These are phyloP conservation scores for Chaetomiaceae sp. DNA, from an alignment of 2,329 filamentous ascomycete species.

Conservation along the genomic window DNA sequence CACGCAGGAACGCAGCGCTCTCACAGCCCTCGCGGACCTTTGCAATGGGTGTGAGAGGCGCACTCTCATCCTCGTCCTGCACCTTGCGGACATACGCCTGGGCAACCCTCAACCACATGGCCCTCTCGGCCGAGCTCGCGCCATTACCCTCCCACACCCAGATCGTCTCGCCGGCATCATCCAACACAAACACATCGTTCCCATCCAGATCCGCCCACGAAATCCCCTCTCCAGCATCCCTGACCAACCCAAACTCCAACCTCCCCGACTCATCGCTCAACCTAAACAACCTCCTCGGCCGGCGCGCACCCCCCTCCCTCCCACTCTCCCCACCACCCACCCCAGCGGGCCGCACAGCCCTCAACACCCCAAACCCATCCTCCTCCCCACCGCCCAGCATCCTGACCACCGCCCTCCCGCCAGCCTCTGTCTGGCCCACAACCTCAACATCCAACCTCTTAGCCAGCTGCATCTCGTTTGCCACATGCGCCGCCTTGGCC, in stretches of 20 bases:
- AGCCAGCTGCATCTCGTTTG: not conserved
- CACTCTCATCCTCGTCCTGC: conserved; percentile 30
- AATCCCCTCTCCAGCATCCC: not conserved
- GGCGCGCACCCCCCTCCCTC: not conserved
- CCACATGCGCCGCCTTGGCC: conserved; percentile 8
- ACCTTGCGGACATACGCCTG: conserved; percentile 27
- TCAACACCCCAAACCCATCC: not conserved
- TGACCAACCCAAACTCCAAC: conserved; percentile 3
- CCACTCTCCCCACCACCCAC: not conserved
- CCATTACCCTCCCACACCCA: conserved; percentile 6
- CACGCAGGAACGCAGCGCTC: conserved; percentile 47
- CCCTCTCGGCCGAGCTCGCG: conserved; percentile 6
- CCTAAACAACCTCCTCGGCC: conserved; percentile 8
- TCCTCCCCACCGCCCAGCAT: conserved; percentile 30
- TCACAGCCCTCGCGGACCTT: conserved; percentile 55
- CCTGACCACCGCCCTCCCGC: not conserved
- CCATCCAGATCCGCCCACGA: not conserved
- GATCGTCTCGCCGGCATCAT: not conserved
- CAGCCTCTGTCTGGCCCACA: conserved; percentile 1
- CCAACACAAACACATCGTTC: conserved; percentile 6
- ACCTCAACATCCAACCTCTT: conserved; percentile 10
- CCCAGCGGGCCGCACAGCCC: conserved; percentile 3
- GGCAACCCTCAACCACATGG: conserved; percentile 7
- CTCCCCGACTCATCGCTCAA: conserved; percentile 3
- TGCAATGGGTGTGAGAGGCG: conserved; percentile 47